These are phyloP conservation scores for Dalbergia cultrata DNA, from an alignment of 306 rosid species.

Conservation along the genomic window DNA sequence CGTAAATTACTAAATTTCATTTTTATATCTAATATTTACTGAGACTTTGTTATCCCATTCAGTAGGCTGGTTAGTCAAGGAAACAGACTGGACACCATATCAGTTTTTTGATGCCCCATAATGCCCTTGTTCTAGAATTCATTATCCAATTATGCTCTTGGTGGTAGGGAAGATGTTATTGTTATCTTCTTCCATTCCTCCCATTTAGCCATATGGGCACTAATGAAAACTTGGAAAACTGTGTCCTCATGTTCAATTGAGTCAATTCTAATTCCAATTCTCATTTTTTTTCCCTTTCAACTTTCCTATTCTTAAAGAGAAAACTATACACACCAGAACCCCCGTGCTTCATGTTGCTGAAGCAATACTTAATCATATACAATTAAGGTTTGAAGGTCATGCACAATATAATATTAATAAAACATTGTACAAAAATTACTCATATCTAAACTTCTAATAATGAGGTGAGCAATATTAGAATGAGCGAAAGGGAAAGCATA, in stretches of 20 bases:
- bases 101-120: constrained; percentile 7
- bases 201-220: constrained; percentile 13
- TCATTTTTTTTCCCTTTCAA: background rate
- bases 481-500: constrained; percentile 26
- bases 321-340: background rate
- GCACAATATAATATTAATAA: background rate
- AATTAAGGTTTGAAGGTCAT: constrained; percentile 1
- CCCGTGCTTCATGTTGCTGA: background rate
- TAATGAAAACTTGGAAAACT: constrained; percentile 2
- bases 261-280: background rate
- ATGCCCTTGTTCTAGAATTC: constrained; percentile 29
- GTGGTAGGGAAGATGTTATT: background rate
- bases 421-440: background rate
- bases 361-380: background rate
- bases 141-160: constrained; percentile 10
- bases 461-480: constrained; percentile 27
- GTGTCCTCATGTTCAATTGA: background rate
- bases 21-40: constrained; percentile 36
- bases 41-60: constrained; percentile 47
- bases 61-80: constrained; percentile 59
- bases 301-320: background rate
- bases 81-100: constrained; percentile 59
- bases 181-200: background rate
- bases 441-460: background rate
- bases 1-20: constrained; percentile 46